phyloP scores from a whole-genome alignment of 305 asterid genomes.

The Fraxinus albicans region DNA sequence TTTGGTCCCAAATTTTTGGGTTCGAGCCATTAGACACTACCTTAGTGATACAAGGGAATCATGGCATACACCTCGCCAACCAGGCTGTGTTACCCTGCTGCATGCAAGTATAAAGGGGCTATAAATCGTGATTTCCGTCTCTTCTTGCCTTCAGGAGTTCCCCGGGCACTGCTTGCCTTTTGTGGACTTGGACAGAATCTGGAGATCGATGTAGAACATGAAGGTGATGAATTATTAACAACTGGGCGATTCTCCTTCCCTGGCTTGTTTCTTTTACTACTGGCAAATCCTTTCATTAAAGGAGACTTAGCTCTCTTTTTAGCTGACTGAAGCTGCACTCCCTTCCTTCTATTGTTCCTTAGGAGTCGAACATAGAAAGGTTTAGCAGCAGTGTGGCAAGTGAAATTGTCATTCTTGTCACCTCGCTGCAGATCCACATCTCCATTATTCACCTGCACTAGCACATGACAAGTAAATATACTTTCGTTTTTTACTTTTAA shows the following conservation, averaged over 20 bases:
- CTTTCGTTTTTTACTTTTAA: not conserved
- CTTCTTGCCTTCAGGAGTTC: slow-evolving; percentile 82
- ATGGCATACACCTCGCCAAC: not conserved
- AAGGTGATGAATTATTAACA: slow-evolving; percentile 37
- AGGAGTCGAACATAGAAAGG: slow-evolving; percentile 66
- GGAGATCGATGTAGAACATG: slow-evolving; percentile 25
- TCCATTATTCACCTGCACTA: slow-evolving; percentile 77
- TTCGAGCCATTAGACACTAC: not conserved
- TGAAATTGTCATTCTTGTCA: slow-evolving; percentile 20
- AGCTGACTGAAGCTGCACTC: slow-evolving; percentile 42
- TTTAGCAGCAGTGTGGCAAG: slow-evolving; percentile 58
- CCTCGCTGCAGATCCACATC: slow-evolving; percentile 61
- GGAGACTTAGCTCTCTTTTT: slow-evolving; percentile 72
- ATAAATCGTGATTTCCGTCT: slow-evolving; percentile 58
- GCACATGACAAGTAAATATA: not conserved
- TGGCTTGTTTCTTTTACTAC: slow-evolving; percentile 27
- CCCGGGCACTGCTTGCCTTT: slow-evolving; percentile 39
- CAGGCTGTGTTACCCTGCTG: slow-evolving; percentile 32
- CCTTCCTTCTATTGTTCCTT: slow-evolving; percentile 38
- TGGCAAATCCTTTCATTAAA: slow-evolving; percentile 25
- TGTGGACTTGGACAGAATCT: slow-evolving; percentile 31
- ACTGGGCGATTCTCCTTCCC: slow-evolving; percentile 52
- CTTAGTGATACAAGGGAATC: not conserved
- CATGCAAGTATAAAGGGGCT: slow-evolving; percentile 42
- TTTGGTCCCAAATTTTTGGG: not conserved